Conservation (phyloP, 1,284 basidiomycete species). For the Schizophyllum amplum region DNA sequence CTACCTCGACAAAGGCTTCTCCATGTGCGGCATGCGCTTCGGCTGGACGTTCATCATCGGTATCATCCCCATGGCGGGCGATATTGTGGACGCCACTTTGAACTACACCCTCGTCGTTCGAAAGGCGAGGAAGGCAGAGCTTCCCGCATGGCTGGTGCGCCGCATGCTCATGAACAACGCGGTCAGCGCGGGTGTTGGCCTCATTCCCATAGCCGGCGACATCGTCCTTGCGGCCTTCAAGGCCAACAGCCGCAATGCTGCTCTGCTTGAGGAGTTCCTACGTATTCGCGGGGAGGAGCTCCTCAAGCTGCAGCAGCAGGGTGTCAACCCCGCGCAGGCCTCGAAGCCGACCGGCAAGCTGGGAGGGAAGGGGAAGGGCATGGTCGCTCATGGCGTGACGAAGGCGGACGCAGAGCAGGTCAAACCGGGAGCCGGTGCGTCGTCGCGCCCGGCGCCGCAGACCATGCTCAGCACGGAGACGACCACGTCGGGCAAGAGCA, state of each 20-base stretch:
- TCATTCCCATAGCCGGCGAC: slow-evolving; percentile 79
- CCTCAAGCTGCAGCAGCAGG: slow-evolving; percentile 37
- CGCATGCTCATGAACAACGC: slow-evolving; percentile 80
- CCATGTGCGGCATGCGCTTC: slow-evolving; percentile 75
- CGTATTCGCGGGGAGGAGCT: slow-evolving; percentile 60
- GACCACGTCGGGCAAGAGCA: slow-evolving; percentile 12
- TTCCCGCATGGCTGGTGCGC: slow-evolving; percentile 61
- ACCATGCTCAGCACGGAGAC: slow-evolving; percentile 24
- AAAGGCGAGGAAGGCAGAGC: slow-evolving; percentile 67
- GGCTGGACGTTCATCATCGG: slow-evolving; percentile 84
- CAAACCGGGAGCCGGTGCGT: slow-evolving; percentile 40
- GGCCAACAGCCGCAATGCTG: slow-evolving; percentile 86
- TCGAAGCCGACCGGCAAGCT: slow-evolving; percentile 14
- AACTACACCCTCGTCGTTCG: slow-evolving; percentile 77
- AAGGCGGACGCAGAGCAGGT: slow-evolving; percentile 33
- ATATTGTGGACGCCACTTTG: slow-evolving; percentile 53
- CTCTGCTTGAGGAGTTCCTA: slow-evolving; percentile 64
- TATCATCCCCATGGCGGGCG: slow-evolving; percentile 68
- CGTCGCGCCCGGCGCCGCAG: background rate
- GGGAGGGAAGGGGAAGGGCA: slow-evolving; percentile 13
- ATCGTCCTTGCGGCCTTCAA: slow-evolving; percentile 70
- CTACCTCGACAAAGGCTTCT: slow-evolving; percentile 88
- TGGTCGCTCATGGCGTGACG: slow-evolving; percentile 18
- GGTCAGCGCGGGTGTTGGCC: slow-evolving; percentile 62
- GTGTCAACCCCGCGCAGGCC: slow-evolving; percentile 5